Conservation (phyloP, 306 rosid species). For the Fragaria iinumae region DNA sequence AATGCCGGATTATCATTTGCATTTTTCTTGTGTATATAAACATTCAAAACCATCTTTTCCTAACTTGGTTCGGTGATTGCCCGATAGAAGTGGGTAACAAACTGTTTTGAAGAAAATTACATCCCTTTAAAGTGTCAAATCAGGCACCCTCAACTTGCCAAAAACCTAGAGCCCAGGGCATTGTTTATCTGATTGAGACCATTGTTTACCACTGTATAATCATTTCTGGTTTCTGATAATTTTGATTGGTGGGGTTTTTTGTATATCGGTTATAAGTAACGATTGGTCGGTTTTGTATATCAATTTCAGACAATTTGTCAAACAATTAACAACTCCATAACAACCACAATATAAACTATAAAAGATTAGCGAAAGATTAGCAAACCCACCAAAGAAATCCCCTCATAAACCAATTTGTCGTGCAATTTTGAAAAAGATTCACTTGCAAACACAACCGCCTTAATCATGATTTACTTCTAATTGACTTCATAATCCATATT, state of each 20-base stretch:
- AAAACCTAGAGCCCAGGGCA: slow-evolving; percentile 3
- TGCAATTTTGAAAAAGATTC: slow-evolving; percentile 1
- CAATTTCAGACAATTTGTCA: slow-evolving; percentile 33
- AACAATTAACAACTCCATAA: slow-evolving; percentile 58
- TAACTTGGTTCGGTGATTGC: not conserved
- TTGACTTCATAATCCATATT: not conserved
- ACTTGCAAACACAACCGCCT: not conserved
- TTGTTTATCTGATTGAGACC: slow-evolving; percentile 14
- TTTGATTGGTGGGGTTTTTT: not conserved
- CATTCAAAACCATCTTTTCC: no score
- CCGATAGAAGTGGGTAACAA: not conserved
- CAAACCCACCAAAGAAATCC: slow-evolving; percentile 28
- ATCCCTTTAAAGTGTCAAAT: not conserved
- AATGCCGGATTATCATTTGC: no score
- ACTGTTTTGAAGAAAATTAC: not conserved
- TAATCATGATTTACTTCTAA: not conserved
- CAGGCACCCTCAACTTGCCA: slow-evolving; percentile 15
- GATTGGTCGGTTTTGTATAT: not conserved
- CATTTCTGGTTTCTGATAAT: slow-evolving; percentile 9
- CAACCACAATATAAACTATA: slow-evolving; percentile 10
- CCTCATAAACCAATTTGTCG: not conserved
- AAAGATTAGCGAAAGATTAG: slow-evolving; percentile 10
- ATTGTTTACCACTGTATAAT: not conserved
- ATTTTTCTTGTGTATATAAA: no score
- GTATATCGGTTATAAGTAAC: not conserved